Evolutionary conservation across 441 rosid genomes (phyloP).

Genomic region (Erodium texanum): DNA sequence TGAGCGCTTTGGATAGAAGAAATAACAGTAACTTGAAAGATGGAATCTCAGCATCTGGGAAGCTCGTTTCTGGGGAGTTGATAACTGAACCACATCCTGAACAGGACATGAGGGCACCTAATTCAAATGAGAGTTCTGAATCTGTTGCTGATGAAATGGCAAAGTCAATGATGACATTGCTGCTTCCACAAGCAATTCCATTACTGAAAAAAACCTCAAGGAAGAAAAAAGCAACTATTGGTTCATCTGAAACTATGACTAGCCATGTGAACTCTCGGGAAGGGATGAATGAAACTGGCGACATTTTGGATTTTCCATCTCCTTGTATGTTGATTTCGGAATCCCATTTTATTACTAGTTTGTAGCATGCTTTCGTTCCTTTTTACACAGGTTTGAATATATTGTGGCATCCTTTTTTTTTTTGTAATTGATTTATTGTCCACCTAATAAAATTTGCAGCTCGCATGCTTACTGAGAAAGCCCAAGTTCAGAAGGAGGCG

Average conservation of each 20-base stretch:
- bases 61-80: slow-evolving; percentile 28
- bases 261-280: slow-evolving; percentile 17
- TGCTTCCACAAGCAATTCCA: slow-evolving; percentile 90
- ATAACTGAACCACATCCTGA: slow-evolving; percentile 31
- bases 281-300: slow-evolving; percentile 23
- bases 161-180: slow-evolving; percentile 67
- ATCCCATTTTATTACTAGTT: slow-evolving; percentile 12
- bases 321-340: slow-evolving; percentile 23
- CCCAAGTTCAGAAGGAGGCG: slow-evolving; percentile 20
- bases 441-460: slow-evolving; percentile 28
- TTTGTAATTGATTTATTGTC: slow-evolving; percentile 7
- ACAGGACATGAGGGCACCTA: slow-evolving; percentile 32
- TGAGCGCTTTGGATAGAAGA: slow-evolving; percentile 17
- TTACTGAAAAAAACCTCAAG: slow-evolving; percentile 43
- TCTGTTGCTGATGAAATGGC: slow-evolving; percentile 50
- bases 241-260: slow-evolving; percentile 22
- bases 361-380: slow-evolving; percentile 3
- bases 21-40: slow-evolving; percentile 20
- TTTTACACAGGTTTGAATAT: neutral
- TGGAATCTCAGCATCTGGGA: slow-evolving; percentile 25
- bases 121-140: slow-evolving; percentile 35
- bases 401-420: slow-evolving; percentile 5
- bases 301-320: slow-evolving; percentile 23
- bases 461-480: slow-evolving; percentile 20
- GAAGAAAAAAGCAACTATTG: slow-evolving; percentile 30